These are phyloP conservation scores for Colletotrichum spinosum DNA, from an alignment of 2,329 filamentous ascomycete genomes.

Conservation along the genomic window DNA sequence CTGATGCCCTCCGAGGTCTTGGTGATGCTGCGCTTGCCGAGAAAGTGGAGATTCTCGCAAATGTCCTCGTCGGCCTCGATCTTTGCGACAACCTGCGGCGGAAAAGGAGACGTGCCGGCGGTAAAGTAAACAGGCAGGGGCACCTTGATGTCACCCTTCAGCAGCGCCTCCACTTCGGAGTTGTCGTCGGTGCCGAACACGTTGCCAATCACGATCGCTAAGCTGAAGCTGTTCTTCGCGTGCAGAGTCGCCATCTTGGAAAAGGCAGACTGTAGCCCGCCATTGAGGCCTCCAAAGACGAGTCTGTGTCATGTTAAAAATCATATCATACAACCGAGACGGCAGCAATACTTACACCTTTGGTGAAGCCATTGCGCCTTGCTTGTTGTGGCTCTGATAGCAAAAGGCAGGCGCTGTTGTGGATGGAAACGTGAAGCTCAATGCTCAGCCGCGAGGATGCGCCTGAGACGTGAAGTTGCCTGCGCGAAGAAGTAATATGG, in stretches of 20 bases:
- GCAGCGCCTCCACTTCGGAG: conserved; percentile 70
- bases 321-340: neutral
- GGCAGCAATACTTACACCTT: neutral
- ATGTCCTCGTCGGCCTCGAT: conserved; percentile 80
- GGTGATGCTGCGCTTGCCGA: conserved; percentile 87
- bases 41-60: conserved; percentile 90
- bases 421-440: conserved; percentile 22
- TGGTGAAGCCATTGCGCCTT: conserved; percentile 56
- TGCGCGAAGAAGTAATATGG: conserved; percentile 32
- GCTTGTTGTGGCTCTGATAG: conserved; percentile 46
- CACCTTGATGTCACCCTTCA: conserved; percentile 78
- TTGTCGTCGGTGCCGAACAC: conserved; percentile 76
- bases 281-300: conserved; percentile 86
- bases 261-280: conserved; percentile 80
- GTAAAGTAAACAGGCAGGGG: conserved; percentile 93
- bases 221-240: conserved; percentile 86
- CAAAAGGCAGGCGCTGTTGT: conserved; percentile 13
- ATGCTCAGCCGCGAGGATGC: neutral
- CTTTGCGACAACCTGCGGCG: conserved; percentile 75
- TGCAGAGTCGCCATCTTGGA: conserved; percentile 85
- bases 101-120: conserved; percentile 79
- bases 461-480: conserved; percentile 16
- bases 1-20: conserved; percentile 92
- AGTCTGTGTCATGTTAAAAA: conserved; percentile 62
- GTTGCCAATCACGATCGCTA: conserved; percentile 87